Evolutionary conservation across 1,284 basidiomycete genomes (phyloP), one percentile per base, ranked within the genome.

Genomic region (Ceratobasidium sp.): DNA sequence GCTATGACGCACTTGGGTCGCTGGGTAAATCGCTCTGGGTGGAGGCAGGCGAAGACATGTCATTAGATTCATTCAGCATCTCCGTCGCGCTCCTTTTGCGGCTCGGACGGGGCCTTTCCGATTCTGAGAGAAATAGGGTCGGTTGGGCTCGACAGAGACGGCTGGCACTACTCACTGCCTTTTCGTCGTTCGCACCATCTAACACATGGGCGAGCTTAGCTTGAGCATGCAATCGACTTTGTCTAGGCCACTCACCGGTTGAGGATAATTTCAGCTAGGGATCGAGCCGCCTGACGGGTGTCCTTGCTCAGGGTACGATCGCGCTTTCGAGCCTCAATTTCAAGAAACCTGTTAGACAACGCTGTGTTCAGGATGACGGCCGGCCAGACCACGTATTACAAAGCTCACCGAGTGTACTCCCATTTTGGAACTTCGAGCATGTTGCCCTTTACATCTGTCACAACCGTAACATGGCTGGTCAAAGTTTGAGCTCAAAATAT

Each of bases 221-320:
- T 50, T 62, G 17, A 40, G 48, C 15, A 13, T 59, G 74, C 50
- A 12, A 26, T 64, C 13, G 64, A 64, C 38, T 20, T 12, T 17
- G 3, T 17, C 10, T 67, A 13, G 40, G 0, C n/a, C 26, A 28
- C 74, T 46, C 54, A 68, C 74, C 74, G 52, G 64, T 77, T 77
- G 42, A 77, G 74, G 54, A 77, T 77, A 10, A 77, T 77, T 68
- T 77, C 74, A 56, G 74, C 74, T 40, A 77, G 74, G 65, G 74
- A 67, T 38, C 74, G 74, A 44, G 74, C 74, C 15, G 74, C 74
- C 42, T 77, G 74, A 56, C 74, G 74, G 40, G 74, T 54, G 65
- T 77, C 74, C 74, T 77, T 77, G 74, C 74, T 77, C 74, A 77
- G 74, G 74, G 74, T 77, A 50, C 74, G 74, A 67, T 77, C 74